phyloP scores from a whole-genome alignment of 2,329 filamentous ascomycete genomes.

The Colletotrichum tofieldiae region DNA sequence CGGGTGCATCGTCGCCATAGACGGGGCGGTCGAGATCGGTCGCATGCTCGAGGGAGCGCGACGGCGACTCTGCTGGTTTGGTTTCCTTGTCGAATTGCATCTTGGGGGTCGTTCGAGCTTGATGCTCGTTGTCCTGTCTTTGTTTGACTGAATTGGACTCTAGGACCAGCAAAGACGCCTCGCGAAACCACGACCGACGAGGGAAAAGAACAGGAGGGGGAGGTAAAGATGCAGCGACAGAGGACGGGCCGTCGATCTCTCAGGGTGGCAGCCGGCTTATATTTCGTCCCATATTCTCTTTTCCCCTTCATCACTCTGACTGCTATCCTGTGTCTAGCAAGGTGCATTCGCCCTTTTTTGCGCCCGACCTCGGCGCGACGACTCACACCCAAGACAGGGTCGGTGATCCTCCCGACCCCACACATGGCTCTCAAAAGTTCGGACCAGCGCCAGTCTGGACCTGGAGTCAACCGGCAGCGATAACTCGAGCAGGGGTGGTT shows the following conservation, averaged over 20 bases:
- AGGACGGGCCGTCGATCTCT: not conserved
- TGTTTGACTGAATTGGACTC: slow-evolving; percentile 8
- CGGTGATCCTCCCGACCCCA: slow-evolving; percentile 38
- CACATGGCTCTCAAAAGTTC: slow-evolving; percentile 1
- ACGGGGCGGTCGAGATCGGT: slow-evolving; percentile 32
- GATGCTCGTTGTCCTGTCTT: not conserved
- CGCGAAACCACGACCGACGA: not conserved
- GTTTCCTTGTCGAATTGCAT: slow-evolving; percentile 39
- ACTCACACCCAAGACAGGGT: slow-evolving; percentile 21
- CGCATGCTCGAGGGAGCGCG: slow-evolving; percentile 37
- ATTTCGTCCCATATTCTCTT: slow-evolving; percentile 25
- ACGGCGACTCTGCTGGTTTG: slow-evolving; percentile 28
- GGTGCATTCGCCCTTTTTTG: not conserved
- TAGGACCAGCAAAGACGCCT: slow-evolving; percentile 6
- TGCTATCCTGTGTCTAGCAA: not conserved
- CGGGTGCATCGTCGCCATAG: slow-evolving; percentile 26
- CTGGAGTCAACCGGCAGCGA: slow-evolving; percentile 18
- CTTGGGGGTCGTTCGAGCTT: slow-evolving; percentile 1
- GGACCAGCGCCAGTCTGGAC: slow-evolving; percentile 22
- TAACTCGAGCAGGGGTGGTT: slow-evolving; percentile 6
- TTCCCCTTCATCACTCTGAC: not conserved
- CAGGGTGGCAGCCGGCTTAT: slow-evolving; percentile 37
- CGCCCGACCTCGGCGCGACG: slow-evolving; percentile 24
- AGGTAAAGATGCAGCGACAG: not conserved
- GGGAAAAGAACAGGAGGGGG: too few relatives aligned